Base-by-base conservation (phyloP, 352 stramenopile species). In the Pythium chondricola region DNA sequence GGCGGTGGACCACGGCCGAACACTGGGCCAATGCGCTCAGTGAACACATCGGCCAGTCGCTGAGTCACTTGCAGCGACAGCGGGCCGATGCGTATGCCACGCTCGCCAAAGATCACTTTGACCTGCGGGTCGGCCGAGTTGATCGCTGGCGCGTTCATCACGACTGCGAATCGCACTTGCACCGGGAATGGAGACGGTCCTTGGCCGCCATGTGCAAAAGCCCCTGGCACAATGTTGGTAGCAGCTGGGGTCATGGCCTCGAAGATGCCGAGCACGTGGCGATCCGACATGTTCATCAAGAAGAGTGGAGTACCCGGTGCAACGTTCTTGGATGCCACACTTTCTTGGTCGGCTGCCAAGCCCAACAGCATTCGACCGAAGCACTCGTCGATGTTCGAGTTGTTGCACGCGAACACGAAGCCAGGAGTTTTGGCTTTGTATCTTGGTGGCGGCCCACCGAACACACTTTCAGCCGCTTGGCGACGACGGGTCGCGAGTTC, bases 331-430 rank as follows among this genome's bases (percentile, higher is more conserved):
- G 63, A 56, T 4, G 80, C 79, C 11, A 85, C 29, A 9, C 63
- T 38, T 25, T 95, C 83, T 6, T 90, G 75, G n/a, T 93, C 82
- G 18, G 74, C 75, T 1, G 65, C 53, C 0, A 93, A 45, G 8
- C 83, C 85, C 57, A 95, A 89, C 0, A 95, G 45, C 74, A 93
- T 87, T 4, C 85, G 74, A 1, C 83, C 85, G 58, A 95, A 95
- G 48, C 69, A 85, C 42, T 95, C 85, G 47, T 95, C 83, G 47
- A 95, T 91, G n/a, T 67, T 93, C 14, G 69, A 48, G 18, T 70
- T 72, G 3, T 67, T 91, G 65, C 83, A 94, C n/a, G 69, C 65
- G 43, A 95, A 83, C 13, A 95, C 71, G 39, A 92, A 95, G 10
- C 85, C 85, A 1, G 85, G 79, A 20, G 67, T 57, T 27, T 65